Conservation (phyloP, 2,329 filamentous ascomycete genomes). For the Claviceps lovelessii region DNA sequence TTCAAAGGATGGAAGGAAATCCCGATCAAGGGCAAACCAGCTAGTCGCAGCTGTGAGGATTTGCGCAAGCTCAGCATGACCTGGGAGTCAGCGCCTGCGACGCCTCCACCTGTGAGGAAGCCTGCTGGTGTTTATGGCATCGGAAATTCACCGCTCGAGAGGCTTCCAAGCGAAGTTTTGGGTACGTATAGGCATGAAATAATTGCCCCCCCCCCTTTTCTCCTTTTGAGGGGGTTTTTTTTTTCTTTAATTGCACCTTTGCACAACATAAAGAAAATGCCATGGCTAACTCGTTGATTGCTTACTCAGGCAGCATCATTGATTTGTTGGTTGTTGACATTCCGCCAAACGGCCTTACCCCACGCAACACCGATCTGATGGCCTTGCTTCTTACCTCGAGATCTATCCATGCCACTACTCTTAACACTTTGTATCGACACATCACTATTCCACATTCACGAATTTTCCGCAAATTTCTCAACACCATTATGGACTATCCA, state of each 20-base stretch:
- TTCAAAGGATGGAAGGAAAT: slow-evolving; percentile 52
- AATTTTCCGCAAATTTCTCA: slow-evolving; percentile 69
- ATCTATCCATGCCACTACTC: slow-evolving; percentile 55
- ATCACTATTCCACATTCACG: slow-evolving; percentile 72
- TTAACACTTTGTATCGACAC: slow-evolving; percentile 62
- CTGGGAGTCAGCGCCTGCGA: slow-evolving; percentile 31
- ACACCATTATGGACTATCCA: slow-evolving; percentile 51
- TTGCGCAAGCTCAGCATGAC: slow-evolving; percentile 40
- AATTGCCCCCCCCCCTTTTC: background rate
- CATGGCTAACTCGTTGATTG: background rate
- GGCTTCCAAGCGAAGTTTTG: slow-evolving; percentile 54
- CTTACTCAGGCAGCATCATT: slow-evolving; percentile 50
- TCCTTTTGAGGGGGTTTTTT: background rate
- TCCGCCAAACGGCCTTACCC: slow-evolving; percentile 55
- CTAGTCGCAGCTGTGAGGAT: slow-evolving; percentile 48
- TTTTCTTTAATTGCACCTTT: background rate
- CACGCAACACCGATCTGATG: slow-evolving; percentile 66
- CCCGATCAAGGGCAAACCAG: slow-evolving; percentile 41
- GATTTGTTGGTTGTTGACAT: slow-evolving; percentile 60
- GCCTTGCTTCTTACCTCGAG: slow-evolving; percentile 64
- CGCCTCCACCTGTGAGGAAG: slow-evolving; percentile 20
- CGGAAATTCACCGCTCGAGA: slow-evolving; percentile 48
- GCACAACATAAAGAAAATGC: background rate
- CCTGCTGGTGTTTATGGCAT: slow-evolving; percentile 17
- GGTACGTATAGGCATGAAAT: slow-evolving; percentile 34